phyloP scores from a whole-genome alignment of 2,329 filamentous ascomycete genomes.

The Monosporascus cannonballus region DNA sequence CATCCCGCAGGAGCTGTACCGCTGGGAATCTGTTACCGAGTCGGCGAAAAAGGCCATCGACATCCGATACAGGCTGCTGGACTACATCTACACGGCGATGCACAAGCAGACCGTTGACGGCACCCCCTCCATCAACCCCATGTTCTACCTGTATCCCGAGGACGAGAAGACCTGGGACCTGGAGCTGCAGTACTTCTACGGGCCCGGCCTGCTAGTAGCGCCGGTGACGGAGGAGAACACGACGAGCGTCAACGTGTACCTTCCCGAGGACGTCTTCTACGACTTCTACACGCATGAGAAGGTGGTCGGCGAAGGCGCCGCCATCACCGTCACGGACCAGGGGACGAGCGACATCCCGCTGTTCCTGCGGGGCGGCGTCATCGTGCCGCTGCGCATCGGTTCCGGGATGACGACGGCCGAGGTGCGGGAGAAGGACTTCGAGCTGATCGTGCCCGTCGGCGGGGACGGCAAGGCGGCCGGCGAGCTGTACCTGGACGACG shows the following conservation, averaged over 20 bases:
- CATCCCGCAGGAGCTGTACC: constrained; percentile 67
- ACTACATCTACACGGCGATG: constrained; percentile 70
- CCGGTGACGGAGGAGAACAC: constrained; percentile 39
- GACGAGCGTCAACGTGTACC: constrained; percentile 38
- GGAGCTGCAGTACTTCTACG: constrained; percentile 43
- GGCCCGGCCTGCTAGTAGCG: constrained; percentile 36
- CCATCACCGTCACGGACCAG: constrained; percentile 33
- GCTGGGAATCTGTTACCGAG: constrained; percentile 53
- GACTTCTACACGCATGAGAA: constrained; percentile 43
- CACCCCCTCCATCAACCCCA: constrained; percentile 58
- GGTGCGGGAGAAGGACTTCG: constrained; percentile 60
- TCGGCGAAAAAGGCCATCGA: constrained; percentile 61
- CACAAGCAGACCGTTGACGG: constrained; percentile 56
- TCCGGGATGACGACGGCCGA: constrained; percentile 58
- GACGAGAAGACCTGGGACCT: constrained; percentile 34
- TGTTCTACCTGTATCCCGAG: constrained; percentile 63
- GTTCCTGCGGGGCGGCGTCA: constrained; percentile 58
- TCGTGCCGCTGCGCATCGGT: constrained; percentile 54
- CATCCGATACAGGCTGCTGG: constrained; percentile 63
- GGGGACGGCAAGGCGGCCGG: constrained; percentile 58
- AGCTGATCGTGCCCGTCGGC: constrained; percentile 63
- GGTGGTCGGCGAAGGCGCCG: constrained; percentile 34
- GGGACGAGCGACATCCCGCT: constrained; percentile 53
- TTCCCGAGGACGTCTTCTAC: constrained; percentile 43
- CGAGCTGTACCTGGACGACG: constrained; percentile 72